Base-by-base conservation (phyloP, 495 filamentous ascomycete species). In the Annulohypoxylon bovei region DNA sequence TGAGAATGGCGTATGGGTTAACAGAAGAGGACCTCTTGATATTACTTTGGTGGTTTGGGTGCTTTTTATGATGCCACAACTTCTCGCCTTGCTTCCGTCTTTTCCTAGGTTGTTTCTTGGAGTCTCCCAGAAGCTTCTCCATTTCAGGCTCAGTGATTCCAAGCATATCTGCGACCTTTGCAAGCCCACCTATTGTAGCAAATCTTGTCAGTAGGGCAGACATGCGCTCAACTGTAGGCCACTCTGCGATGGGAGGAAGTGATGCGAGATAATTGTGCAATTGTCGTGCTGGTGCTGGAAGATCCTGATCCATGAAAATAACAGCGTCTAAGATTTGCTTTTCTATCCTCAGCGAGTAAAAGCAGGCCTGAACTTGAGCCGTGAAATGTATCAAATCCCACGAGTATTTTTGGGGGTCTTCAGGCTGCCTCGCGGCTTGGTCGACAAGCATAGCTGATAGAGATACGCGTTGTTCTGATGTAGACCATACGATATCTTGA, bases 291-390 rank as follows among this genome's bases (percentile, higher is more conserved):
- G 62, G 33, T 12, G 58, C 39, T 8, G 72, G 61, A 32, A 73
- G 30, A 30, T 67, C 44, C 46, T 32, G 44, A 25, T n/a, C 33
- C 47, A 72, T 69, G 30, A 42, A 67, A 2, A 35, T 20, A 33
- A 75, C 68, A 14, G 84, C 68, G 2, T 75, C 65, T 7, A 89
- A 55, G 1, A 89, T 73, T 64, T 93, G 90, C 32, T 82, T 81
- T 2, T 89, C 70, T 63, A 93, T 89, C 27, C 91, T 84, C 0
- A 93, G 70, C 0, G 91, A 91, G 68, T 93, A 93, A 6, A 86
- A 78, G 3, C 84, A 84, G 2, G 87, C 87, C 28, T 92, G 87
- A 0, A 88, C 75, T 65, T 92, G 88, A 4, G 89, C 90, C 11
- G 82, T 72, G 9, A 91, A 81, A 52, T 94, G 91, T 20, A 92